Conservation (phyloP, 495 filamentous ascomycete genomes). For the Annulohypoxylon nitens region DNA sequence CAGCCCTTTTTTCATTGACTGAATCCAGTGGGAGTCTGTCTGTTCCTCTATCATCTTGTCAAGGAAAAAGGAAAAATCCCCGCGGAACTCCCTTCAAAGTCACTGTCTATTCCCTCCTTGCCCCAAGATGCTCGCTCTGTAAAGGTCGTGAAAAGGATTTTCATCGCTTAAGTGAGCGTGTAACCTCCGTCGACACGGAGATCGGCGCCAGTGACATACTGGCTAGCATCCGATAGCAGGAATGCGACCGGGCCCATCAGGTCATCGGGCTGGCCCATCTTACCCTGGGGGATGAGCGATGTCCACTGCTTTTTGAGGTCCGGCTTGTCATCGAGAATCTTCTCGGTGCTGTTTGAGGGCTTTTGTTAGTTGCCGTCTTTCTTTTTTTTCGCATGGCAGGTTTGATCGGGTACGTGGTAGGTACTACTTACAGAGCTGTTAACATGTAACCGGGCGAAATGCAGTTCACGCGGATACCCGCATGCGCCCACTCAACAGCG, state of each 20-base stretch:
- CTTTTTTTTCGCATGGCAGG: slow-evolving; percentile 1
- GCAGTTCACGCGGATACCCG: slow-evolving; percentile 89
- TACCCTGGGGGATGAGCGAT: slow-evolving; percentile 87
- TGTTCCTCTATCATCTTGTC: slow-evolving; percentile 29
- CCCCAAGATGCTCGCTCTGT: slow-evolving; percentile 15
- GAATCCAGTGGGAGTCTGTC: not conserved
- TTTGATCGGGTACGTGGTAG: slow-evolving; percentile 1
- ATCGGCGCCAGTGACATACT: slow-evolving; percentile 91
- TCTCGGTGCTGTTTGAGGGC: slow-evolving; percentile 76
- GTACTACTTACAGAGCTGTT: slow-evolving; percentile 79
- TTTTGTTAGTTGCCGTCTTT: slow-evolving; percentile 20
- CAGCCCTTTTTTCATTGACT: slow-evolving; percentile 16
- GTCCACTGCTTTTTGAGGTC: slow-evolving; percentile 90
- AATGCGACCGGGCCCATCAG: slow-evolving; percentile 95
- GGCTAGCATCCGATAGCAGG: slow-evolving; percentile 85
- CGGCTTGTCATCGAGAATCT: slow-evolving; percentile 93
- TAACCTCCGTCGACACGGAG: slow-evolving; percentile 93
- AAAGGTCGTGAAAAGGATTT: not conserved
- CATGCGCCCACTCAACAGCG: slow-evolving; percentile 89
- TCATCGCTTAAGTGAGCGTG: slow-evolving; percentile 75
- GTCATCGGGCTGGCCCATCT: slow-evolving; percentile 93
- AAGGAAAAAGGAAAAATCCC: slow-evolving; percentile 10
- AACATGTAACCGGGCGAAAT: slow-evolving; percentile 96
- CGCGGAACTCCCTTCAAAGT: slow-evolving; percentile 20
- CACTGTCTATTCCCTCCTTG: slow-evolving; percentile 19